Evolutionary conservation across 1,284 basidiomycete genomes (phyloP), one percentile per base, ranked within the genome.

Genomic region (Trichosporon sp.): DNA sequence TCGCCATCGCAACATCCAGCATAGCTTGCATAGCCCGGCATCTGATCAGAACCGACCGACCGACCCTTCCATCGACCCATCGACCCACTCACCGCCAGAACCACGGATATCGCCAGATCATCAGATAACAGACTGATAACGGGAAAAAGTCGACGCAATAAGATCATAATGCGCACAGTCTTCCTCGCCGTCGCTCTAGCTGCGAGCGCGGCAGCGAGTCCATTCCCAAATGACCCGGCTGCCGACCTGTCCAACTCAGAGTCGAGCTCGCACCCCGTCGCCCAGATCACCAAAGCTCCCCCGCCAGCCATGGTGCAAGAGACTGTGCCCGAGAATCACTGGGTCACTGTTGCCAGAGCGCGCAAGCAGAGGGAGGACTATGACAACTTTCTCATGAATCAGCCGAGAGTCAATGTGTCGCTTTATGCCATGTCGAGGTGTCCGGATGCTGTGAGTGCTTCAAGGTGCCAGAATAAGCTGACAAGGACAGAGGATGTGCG

Each of bases 401-500:
- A 54, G 44, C 40, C 58, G 5, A 49, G 33, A 19, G 79, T 81
- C 65, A 71, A 75, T 34, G 73, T 81, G 21, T 72, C 76, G 27
- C 71, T 81, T 10, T 78, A 72, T 59, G 78, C 77, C 62, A 81
- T 81, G 79, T 77, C 74, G 2, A 64, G 77, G 31, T 81, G 79
- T 59, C 76, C 78, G 10, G 79, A 81, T 69, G 78, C 79, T 10
- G 78, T 80, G 68, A 71, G 79, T 74, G 33, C 16, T 40, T 2
- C 32, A 31, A 10, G 19, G 11, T 19, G 7, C 4, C 16, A 9
- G 10, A 21, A 44, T 27, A 3, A 29, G 23, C 46, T 61, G 61
- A 54, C 61, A 10, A 1, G n/a, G n/a, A 0, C 64, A 80, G 78
- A 67, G 77, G 36, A 54, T 74, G 25, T 94, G 91, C 74, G 91